These are phyloP conservation scores for Paraleonurus japonicus DNA, from an alignment of 257 asterid genomes.

Conservation along the genomic window DNA sequence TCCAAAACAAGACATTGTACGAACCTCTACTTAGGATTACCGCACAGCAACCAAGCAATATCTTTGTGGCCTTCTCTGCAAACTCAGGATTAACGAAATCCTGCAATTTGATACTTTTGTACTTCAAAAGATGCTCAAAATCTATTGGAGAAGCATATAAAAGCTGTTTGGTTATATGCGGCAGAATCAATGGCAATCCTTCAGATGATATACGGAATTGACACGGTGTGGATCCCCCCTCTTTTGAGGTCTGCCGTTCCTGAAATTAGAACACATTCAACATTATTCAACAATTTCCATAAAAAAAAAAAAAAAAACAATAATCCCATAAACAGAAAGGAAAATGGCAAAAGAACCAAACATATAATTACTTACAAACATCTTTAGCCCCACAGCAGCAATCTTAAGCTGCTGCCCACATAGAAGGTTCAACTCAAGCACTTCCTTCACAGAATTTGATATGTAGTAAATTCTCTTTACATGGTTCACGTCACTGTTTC, in stretches of 20 bases:
- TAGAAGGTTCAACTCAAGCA: conserved; percentile 71
- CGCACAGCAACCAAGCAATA: conserved; percentile 81
- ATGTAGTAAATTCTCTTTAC: conserved; percentile 86
- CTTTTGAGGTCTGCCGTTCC: conserved; percentile 94
- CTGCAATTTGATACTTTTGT: conserved; percentile 67
- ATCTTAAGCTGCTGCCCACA: conserved; percentile 93
- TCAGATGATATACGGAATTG: conserved; percentile 92
- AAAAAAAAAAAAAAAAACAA: background rate
- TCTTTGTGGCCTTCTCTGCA: conserved; percentile 61
- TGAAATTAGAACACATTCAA: conserved; percentile 31
- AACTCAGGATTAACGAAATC: conserved; percentile 68
- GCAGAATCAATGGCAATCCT: conserved; percentile 91
- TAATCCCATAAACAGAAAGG: background rate
- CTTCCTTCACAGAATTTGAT: conserved; percentile 77
- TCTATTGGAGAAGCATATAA: conserved; percentile 66
- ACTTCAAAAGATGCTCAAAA: conserved; percentile 77
- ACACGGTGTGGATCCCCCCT: conserved; percentile 71
- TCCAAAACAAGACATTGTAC: background rate
- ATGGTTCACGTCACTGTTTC: conserved; percentile 70
- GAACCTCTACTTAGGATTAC: conserved; percentile 71
- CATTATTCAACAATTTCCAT: background rate
- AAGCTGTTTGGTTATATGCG: conserved; percentile 80
- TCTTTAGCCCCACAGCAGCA: conserved; percentile 93
- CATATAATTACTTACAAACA: conserved; percentile 70
- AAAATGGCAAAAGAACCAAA: conserved; percentile 10